Evolutionary conservation across 306 rosid genomes (phyloP), one percentile per base, ranked within the genome.

Genomic region (Medicago lupulina): DNA sequence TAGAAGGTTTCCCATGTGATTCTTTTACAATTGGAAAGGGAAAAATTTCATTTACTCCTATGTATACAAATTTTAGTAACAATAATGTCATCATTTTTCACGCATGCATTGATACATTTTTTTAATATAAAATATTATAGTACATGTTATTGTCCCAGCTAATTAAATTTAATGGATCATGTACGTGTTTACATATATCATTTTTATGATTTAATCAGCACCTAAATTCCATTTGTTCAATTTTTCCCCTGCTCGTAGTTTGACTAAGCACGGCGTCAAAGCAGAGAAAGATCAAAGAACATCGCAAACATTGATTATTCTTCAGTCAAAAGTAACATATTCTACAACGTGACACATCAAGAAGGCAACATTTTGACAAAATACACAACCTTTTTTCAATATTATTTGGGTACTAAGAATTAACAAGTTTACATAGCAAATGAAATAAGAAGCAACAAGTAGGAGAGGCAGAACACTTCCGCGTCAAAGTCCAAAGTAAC

Each of bases 401-500:
- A 50, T 18, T 11, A 63, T 11, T 55, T 12, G 41, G 38, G 14
- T 58, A 14, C 8, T 50, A 21, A 18, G 7, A 78, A 74, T 73
- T 7, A 49, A 59, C 57, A 2, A 23, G 49, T 17, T 16, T 25
- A 75, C 43, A 75, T 15, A 19, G 74, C 31, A 75, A 25, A 49
- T 5, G 17, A 18, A 11, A 40, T 41, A 5, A 51, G 31, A 59
- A 70, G 38, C 16, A 49, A 39, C 2, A 67, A 18, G 9, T 18
- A 47, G 34, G 8, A 66, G 18, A 75, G 41, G 70, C 13, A 28
- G 16, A 57, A 31, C 9, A 62, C 36, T 19, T 71, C 16, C 49
- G 2, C 38, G 9, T 36, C 16, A 72, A 71, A 71, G 44, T 2
- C 66, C 66, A 55, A 76, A 71, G 61, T 70, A 40, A 72, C 28